Evolutionary conservation across 2,329 filamentous ascomycete genomes (phyloP), one percentile per base, ranked within the genome.

Genomic region (Hortaea werneckii): DNA sequence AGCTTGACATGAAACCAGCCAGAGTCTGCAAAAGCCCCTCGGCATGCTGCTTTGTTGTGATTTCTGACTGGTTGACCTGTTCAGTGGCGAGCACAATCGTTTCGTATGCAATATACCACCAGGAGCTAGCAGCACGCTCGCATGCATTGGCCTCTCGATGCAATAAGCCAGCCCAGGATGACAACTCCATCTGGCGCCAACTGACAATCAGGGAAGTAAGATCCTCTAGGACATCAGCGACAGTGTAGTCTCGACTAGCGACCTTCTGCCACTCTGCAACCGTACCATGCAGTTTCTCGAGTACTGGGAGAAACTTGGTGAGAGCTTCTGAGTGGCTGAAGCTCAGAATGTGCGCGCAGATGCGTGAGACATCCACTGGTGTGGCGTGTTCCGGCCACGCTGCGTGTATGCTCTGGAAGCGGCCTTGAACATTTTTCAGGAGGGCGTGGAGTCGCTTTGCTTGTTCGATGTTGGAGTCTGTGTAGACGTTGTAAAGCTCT

Each of bases 71-170:
- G 4, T 45, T 40, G 8, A 51, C 29, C 6, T 26, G 35, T 5
- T 47, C 45, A 12, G 42, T 47, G 6, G 57, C 83, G 3, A 81
- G 83, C 54, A 98, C 77, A 37, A 94, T 79, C 4, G 83, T 87
- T 65, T 96, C 87, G 58, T 95, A 98, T 1, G 90, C 88, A 49
- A 96, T 77, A 57, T 95, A 98, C 83, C 89, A 98, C 92, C 92
- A 98, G 11, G 84, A 83, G 56, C 81, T 82, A 2, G 90, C 88
- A 58, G 87, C 83, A 41, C 86, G 77, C 20, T 82, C 73, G 56
- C 82, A 88, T 57, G 84, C 87, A 44, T 78, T 74, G 34, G 80
- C 75, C 64, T 98, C 92, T 63, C 85, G 80, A 54, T 95, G 87
- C 49, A 98, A 83, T 3, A 98, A 67, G 37, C 83, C 85, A 32